These are phyloP conservation scores for Pugionium dolabratum DNA, from an alignment of 345 rosid species.

Conservation along the genomic window DNA sequence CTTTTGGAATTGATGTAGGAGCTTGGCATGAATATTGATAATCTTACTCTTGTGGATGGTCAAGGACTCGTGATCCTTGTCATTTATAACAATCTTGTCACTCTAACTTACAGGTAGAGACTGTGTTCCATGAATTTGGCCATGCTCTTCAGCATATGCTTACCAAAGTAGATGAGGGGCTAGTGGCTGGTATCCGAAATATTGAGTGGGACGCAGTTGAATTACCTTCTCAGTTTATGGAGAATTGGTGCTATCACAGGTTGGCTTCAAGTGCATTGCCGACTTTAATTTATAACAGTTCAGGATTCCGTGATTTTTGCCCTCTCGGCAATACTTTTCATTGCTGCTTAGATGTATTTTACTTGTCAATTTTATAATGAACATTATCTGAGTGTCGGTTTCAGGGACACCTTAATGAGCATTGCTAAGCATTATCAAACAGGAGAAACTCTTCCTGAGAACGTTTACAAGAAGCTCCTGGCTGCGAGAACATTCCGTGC, in stretches of 20 bases:
- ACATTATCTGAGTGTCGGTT: conserved; percentile 21
- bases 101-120: conserved; percentile 68
- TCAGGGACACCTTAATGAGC: conserved; percentile 91
- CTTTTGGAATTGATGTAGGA: background rate
- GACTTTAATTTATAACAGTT: background rate
- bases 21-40: conserved; percentile 24
- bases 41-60: conserved; percentile 6
- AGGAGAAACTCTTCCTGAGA: conserved; percentile 84
- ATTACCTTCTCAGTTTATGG: conserved; percentile 97
- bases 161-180: conserved; percentile 89
- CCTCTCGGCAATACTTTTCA: conserved; percentile 4
- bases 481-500: conserved; percentile 95
- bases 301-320: background rate
- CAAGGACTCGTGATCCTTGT: conserved; percentile 14
- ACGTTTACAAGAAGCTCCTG: conserved; percentile 74
- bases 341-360: conserved; percentile 2
- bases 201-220: conserved; percentile 99
- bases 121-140: conserved; percentile 98
- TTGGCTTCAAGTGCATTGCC: conserved; percentile 12
- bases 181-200: conserved; percentile 86
- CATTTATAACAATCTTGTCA: background rate
- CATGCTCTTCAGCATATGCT: conserved; percentile 99
- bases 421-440: conserved; percentile 92
- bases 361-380: conserved; percentile 4
- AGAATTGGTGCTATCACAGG: conserved; percentile 99